Conservation (phyloP, 2,329 filamentous ascomycete species). For the Daldinia sp. region DNA sequence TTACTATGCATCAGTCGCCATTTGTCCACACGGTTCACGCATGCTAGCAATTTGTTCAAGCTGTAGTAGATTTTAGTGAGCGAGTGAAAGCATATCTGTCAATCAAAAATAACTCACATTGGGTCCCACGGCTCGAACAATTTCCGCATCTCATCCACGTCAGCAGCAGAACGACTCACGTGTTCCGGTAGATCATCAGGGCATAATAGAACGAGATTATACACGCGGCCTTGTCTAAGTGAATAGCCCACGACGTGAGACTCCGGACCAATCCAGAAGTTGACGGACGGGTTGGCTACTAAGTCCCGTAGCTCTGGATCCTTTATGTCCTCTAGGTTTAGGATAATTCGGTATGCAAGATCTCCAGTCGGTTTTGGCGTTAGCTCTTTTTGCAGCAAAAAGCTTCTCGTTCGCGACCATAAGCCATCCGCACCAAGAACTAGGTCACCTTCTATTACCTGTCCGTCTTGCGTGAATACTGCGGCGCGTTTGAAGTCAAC, state of each 20-base stretch:
- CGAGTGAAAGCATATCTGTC: background rate
- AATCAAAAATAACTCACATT: conserved; percentile 27
- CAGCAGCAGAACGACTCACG: conserved; percentile 36
- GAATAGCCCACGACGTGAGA: conserved; percentile 64
- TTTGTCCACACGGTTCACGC: conserved; percentile 41
- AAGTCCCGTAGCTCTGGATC: conserved; percentile 60
- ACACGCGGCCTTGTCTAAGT: conserved; percentile 57
- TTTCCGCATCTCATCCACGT: conserved; percentile 45
- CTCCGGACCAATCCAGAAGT: conserved; percentile 67
- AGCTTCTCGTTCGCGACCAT: conserved; percentile 51
- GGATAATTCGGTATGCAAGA: conserved; percentile 66
- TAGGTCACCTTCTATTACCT: background rate
- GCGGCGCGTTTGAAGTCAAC: conserved; percentile 56
- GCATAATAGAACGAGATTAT: conserved; percentile 61
- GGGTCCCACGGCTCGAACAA: conserved; percentile 43
- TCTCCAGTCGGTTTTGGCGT: conserved; percentile 66
- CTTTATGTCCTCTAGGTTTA: conserved; percentile 61
- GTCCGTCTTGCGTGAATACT: background rate
- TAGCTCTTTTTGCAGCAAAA: conserved; percentile 58
- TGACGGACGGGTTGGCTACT: conserved; percentile 61
- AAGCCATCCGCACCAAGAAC: background rate
- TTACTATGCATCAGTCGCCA: conserved; percentile 45
- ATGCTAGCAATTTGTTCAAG: conserved; percentile 34
- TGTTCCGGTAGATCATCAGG: conserved; percentile 58
- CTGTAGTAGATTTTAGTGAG: background rate